These are phyloP conservation scores for Fusarium setosum DNA, from an alignment of 2,329 filamentous ascomycete genomes.

Conservation along the genomic window DNA sequence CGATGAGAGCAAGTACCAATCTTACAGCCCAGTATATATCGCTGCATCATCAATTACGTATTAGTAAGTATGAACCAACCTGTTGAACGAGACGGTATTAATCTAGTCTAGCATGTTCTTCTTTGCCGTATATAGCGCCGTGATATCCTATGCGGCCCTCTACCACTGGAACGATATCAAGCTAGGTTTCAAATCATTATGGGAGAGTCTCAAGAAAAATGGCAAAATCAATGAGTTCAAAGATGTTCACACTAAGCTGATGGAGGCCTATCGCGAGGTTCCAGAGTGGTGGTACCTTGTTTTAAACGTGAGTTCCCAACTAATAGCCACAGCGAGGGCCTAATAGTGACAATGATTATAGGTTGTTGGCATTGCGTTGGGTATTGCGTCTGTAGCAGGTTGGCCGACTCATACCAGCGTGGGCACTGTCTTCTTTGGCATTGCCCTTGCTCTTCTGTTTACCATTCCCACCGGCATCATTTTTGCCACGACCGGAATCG, in stretches of 20 bases:
- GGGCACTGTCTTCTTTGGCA: slow-evolving; percentile 57
- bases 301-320: slow-evolving; percentile 22
- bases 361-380: slow-evolving; percentile 47
- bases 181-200: slow-evolving; percentile 42
- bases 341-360: background rate
- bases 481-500: slow-evolving; percentile 56
- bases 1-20: slow-evolving; percentile 49
- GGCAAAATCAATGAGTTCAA: slow-evolving; percentile 42
- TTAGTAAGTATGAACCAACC: slow-evolving; percentile 1
- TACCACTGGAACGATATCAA: slow-evolving; percentile 50
- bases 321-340: too few relatives aligned
- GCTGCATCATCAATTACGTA: slow-evolving; percentile 35
- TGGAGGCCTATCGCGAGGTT: slow-evolving; percentile 58
- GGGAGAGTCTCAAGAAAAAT: slow-evolving; percentile 24
- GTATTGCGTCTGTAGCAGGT: slow-evolving; percentile 48
- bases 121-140: slow-evolving; percentile 45
- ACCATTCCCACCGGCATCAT: slow-evolving; percentile 59
- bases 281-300: slow-evolving; percentile 59
- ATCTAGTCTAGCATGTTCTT: slow-evolving; percentile 22
- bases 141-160: slow-evolving; percentile 50
- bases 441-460: slow-evolving; percentile 55
- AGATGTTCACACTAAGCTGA: slow-evolving; percentile 56
- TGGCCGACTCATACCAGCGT: slow-evolving; percentile 57
- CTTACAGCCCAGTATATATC: slow-evolving; percentile 49
- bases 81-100: background rate